Percentiles rank a stretch among this genome's conserved stretches.
Conservation (phyloP, 768 basidiomycete species). For the Tephrocybe sp. region DNA sequence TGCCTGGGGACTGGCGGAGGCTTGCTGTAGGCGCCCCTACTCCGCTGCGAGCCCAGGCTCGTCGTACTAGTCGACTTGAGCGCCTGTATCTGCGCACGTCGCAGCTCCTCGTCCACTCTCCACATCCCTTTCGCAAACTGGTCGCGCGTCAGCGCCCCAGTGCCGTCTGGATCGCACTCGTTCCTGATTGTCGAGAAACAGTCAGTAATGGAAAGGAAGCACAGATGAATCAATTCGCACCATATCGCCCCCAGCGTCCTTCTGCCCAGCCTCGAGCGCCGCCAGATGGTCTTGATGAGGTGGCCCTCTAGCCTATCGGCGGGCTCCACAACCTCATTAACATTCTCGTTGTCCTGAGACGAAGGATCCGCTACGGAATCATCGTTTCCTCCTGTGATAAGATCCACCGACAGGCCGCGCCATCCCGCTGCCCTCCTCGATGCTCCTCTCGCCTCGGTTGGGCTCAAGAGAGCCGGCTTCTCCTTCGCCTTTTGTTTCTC, state of each 20-base stretch:
- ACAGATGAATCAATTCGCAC: conserved; percentile 35
- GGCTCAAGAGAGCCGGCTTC: conserved; percentile 33
- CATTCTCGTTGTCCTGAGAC: conserved; percentile 21
- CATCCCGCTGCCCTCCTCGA: conserved; percentile 66
- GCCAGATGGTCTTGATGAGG: conserved; percentile 64
- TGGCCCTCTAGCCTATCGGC: conserved; percentile 56
- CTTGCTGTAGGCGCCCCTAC: conserved; percentile 15
- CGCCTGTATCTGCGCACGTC: conserved; percentile 49
- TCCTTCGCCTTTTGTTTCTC: conserved; percentile 32
- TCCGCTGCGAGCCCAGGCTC: conserved; percentile 23
- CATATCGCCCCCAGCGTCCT: conserved; percentile 62
- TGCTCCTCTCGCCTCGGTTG: conserved; percentile 38
- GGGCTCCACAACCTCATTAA: conserved; percentile 33
- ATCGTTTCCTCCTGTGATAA: conserved; percentile 46
- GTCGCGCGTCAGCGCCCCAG: conserved; percentile 63
- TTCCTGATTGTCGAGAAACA: conserved; percentile 42
- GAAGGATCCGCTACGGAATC: conserved; percentile 8
- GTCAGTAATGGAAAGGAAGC: neutral
- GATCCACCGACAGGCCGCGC: conserved; percentile 70
- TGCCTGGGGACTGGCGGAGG: conserved; percentile 16
- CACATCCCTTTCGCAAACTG: conserved; percentile 80
- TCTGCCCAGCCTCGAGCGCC: conserved; percentile 53
- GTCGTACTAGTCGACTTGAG: conserved; percentile 30
- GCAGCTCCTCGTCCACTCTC: conserved; percentile 82
- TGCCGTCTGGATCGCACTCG: conserved; percentile 60